Percentiles rank a stretch among this genome's conserved stretches.
Evolutionary conservation across 495 filamentous ascomycete genomes (phyloP).

Genomic region (Acidiella bohemica): DNA sequence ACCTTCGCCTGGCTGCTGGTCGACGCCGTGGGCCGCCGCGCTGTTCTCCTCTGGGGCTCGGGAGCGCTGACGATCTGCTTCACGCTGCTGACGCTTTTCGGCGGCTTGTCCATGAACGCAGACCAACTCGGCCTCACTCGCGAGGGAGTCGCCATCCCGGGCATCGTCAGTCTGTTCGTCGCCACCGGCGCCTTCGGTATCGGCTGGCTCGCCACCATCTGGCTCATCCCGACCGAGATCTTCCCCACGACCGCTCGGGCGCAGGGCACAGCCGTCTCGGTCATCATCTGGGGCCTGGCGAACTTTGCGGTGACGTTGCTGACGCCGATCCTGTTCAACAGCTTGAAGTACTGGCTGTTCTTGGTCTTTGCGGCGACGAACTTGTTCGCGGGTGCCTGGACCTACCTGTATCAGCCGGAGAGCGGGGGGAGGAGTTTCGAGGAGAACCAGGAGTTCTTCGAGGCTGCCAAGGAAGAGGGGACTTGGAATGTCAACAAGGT

Average conservation of each 20-base stretch:
- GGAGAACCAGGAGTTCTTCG: constrained; percentile 44
- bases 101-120: constrained; percentile 29
- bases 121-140: constrained; percentile 25
- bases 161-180: constrained; percentile 34
- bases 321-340: constrained; percentile 44
- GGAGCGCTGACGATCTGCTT: constrained; percentile 34
- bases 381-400: constrained; percentile 38
- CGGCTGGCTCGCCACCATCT: constrained; percentile 42
- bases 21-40: constrained; percentile 40
- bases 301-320: constrained; percentile 44
- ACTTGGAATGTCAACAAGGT: constrained; percentile 39
- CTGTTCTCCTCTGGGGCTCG: constrained; percentile 37
- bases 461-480: constrained; percentile 32
- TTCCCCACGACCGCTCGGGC: constrained; percentile 41
- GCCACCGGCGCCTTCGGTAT: constrained; percentile 45
- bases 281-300: constrained; percentile 44
- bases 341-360: constrained; percentile 42
- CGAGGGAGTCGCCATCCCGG: constrained; percentile 33
- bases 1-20: constrained; percentile 39
- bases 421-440: constrained; percentile 41
- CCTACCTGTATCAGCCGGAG: constrained; percentile 39
- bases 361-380: constrained; percentile 41
- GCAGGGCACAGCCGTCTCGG: constrained; percentile 38
- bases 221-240: constrained; percentile 48
- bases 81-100: constrained; percentile 34